These are phyloP conservation scores for Blastocystis sp. DNA, from an alignment of 352 stramenopile species.

Conservation along the genomic window DNA sequence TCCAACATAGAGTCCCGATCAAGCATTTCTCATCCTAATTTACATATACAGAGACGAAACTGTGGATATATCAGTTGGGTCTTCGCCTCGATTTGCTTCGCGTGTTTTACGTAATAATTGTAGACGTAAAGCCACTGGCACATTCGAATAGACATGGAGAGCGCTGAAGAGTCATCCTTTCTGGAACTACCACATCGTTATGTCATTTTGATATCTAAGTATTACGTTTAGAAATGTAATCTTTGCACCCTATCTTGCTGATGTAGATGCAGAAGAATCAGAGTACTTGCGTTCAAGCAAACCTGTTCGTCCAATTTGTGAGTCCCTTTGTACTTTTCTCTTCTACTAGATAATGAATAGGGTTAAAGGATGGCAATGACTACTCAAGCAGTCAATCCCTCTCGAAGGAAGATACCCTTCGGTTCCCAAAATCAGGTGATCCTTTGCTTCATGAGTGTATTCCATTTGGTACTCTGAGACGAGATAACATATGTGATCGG, in stretches of 20 bases:
- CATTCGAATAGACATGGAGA: conserved; percentile 9
- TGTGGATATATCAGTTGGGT: conserved; percentile 23
- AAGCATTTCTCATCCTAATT: too few relatives aligned
- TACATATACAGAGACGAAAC: not conserved
- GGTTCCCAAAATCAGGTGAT: too few relatives aligned
- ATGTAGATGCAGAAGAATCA: conserved; percentile 1
- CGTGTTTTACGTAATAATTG: not conserved
- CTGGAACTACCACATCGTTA: not conserved
- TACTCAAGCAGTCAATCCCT: conserved; percentile 17
- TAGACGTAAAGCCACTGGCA: not conserved
- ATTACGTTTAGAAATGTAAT: conserved; percentile 30
- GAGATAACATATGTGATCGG: too few relatives aligned
- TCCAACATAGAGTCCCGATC: too few relatives aligned
- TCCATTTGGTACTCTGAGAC: too few relatives aligned
- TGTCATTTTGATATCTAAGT: not conserved
- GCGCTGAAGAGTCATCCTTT: not conserved
- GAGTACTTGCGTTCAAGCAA: not conserved
- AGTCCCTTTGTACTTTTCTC: not conserved
- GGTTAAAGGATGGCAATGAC: too few relatives aligned
- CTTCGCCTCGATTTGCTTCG: conserved; percentile 34
- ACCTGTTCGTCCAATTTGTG: not conserved
- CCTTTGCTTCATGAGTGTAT: too few relatives aligned
- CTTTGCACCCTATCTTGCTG: not conserved
- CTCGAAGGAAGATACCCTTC: not conserved
- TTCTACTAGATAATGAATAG: too few relatives aligned